phyloP scores from a whole-genome alignment of 805 yeast species.

The Metschnikowia dekortorum region DNA sequence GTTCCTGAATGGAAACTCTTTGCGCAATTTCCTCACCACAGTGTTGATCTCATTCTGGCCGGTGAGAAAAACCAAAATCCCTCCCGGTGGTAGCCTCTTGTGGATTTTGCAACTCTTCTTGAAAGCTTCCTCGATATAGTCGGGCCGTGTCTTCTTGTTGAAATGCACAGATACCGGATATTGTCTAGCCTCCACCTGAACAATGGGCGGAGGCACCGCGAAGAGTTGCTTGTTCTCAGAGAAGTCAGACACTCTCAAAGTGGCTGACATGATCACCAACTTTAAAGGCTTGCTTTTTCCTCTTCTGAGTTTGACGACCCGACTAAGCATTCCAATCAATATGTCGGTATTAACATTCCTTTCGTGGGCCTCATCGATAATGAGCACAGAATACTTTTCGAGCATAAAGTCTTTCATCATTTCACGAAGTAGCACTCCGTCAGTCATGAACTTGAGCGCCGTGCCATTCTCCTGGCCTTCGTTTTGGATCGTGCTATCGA shows the following conservation, averaged over 20 bases:
- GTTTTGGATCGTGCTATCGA: conserved; percentile 61
- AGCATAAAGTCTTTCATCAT: conserved; percentile 84
- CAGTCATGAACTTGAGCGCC: conserved; percentile 84
- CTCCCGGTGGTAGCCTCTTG: conserved; percentile 83
- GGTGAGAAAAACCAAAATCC: conserved; percentile 84
- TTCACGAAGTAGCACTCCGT: conserved; percentile 89
- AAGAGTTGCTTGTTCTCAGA: conserved; percentile 76
- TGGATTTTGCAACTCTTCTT: conserved; percentile 85
- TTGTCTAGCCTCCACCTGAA: conserved; percentile 89
- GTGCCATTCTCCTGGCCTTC: conserved; percentile 49
- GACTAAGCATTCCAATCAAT: conserved; percentile 87
- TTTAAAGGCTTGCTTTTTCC: conserved; percentile 62
- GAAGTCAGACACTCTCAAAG: conserved; percentile 88
- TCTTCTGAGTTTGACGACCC: conserved; percentile 70
- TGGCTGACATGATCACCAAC: conserved; percentile 93
- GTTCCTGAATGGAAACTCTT: conserved; percentile 56
- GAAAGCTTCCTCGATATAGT: conserved; percentile 84
- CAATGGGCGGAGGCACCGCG: conserved; percentile 72
- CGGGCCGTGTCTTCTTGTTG: conserved; percentile 68
- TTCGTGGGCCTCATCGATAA: conserved; percentile 98
- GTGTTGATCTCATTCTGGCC: conserved; percentile 89
- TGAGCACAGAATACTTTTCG: conserved; percentile 75
- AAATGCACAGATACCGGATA: conserved; percentile 91
- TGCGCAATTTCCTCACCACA: conserved; percentile 64
- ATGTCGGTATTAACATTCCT: conserved; percentile 95